A percentile compares a stretch with the other conserved stretches of the same genome.
Conservation (phyloP, 1,284 basidiomycete species). For the Melanopsichium pennsylvanicum region DNA sequence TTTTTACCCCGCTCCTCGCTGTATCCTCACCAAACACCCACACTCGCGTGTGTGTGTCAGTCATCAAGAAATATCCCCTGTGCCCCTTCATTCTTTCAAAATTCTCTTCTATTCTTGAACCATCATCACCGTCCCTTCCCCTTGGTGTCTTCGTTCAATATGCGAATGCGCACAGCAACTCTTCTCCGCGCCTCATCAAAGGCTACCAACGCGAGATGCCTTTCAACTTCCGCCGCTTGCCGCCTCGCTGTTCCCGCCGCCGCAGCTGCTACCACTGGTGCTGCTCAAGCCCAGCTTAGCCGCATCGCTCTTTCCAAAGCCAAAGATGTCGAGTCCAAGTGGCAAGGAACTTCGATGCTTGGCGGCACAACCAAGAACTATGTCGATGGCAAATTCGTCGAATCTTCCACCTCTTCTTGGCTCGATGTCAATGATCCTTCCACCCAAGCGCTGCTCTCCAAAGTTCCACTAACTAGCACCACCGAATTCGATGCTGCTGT, state of each 20-base stretch:
- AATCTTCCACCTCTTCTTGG: conserved; percentile 80
- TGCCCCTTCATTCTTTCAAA: too few species aligned
- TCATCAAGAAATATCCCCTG: too few species aligned
- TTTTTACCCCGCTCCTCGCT: too few species aligned
- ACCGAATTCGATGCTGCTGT: conserved; percentile 87
- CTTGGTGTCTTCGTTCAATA: too few species aligned
- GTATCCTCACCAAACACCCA: too few species aligned
- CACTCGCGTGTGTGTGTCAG: too few species aligned
- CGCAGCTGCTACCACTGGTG: conserved; percentile 15
- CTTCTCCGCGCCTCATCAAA: conserved; percentile 28
- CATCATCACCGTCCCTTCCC: too few species aligned
- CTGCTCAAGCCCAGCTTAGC: conserved; percentile 38
- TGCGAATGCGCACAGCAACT: conserved; percentile 20
- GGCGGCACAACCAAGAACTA: conserved; percentile 80
- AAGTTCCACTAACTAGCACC: conserved; percentile 86
- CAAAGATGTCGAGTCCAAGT: conserved; percentile 67
- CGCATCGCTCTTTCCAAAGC: conserved; percentile 46
- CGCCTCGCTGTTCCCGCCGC: conserved; percentile 34
- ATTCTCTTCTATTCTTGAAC: not conserved
- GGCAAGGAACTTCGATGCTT: conserved; percentile 83
- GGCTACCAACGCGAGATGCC: conserved; percentile 24
- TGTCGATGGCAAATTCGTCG: conserved; percentile 84
- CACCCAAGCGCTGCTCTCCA: conserved; percentile 85
- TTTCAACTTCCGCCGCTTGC: conserved; percentile 27
- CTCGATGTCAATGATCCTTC: conserved; percentile 87